A percentile compares a stretch with the other conserved stretches of the same genome.
Evolutionary conservation across 2,329 filamentous ascomycete genomes (phyloP).

Genomic region (Aureobasidium leucospermi): DNA sequence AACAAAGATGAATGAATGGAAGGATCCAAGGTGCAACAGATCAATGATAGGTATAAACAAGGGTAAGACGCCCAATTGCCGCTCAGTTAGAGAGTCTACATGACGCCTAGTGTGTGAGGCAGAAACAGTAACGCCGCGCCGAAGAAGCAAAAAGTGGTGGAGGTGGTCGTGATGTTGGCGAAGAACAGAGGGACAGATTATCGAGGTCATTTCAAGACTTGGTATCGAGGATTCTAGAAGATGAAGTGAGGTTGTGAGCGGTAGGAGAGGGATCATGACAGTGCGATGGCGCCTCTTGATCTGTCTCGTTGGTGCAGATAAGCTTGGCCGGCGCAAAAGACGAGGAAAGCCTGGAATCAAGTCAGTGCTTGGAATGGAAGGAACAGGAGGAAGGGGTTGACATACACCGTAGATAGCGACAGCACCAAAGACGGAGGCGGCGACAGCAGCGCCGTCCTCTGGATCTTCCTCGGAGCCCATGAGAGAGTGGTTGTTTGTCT

Average conservation of each 20-base stretch:
- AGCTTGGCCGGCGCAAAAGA: conserved; percentile 88
- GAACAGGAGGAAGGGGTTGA: conserved; percentile 20
- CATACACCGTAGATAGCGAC: conserved; percentile 84
- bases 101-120: neutral
- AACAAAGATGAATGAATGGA: neutral
- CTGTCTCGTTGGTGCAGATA: conserved; percentile 77
- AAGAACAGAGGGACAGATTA: neutral
- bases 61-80: neutral
- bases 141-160: neutral
- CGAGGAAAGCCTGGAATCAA: conserved; percentile 64
- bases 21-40: neutral
- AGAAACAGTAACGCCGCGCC: conserved; percentile 8
- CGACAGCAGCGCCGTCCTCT: conserved; percentile 66
- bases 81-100: neutral
- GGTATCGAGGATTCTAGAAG: neutral
- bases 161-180: neutral
- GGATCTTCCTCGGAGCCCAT: conserved; percentile 60
- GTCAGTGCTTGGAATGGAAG: neutral
- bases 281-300: conserved; percentile 73
- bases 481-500: conserved; percentile 71
- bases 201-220: neutral
- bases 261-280: conserved; percentile 41
- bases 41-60: conserved; percentile 8
- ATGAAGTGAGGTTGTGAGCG: neutral
- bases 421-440: conserved; percentile 77